Evolutionary conservation across 805 yeast species (phyloP).

Genomic region (Starmera amethionina): DNA sequence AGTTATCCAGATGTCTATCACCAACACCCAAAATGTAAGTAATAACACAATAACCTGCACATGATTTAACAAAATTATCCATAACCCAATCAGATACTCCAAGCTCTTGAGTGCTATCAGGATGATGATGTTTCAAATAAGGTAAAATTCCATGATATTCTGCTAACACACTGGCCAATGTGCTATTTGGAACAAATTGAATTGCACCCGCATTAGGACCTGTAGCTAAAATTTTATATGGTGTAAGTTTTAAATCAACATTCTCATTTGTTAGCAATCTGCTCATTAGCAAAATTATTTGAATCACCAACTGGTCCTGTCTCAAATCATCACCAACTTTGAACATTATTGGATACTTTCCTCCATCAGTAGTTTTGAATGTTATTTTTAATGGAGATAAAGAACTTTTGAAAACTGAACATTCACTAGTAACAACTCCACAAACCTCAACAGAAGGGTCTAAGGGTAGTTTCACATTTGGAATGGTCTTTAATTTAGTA

Average conservation of each 20-base stretch:
- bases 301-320: constrained; percentile 96
- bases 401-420: constrained; percentile 84
- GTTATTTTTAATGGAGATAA: constrained; percentile 81
- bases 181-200: constrained; percentile 89
- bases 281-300: constrained; percentile 86
- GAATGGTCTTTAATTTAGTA: constrained; percentile 32
- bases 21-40: constrained; percentile 95
- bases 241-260: constrained; percentile 76
- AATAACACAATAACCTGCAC: constrained; percentile 97
- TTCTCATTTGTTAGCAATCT: constrained; percentile 80
- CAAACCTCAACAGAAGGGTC: constrained; percentile 70
- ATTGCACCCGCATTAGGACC: constrained; percentile 88
- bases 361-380: constrained; percentile 47
- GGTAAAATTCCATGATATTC: constrained; percentile 70
- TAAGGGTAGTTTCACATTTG: constrained; percentile 64
- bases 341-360: constrained; percentile 72
- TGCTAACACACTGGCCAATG: constrained; percentile 69
- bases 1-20: constrained; percentile 89
- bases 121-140: constrained; percentile 58
- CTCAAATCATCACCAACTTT: constrained; percentile 91
- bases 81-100: constrained; percentile 45
- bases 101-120: constrained; percentile 30
- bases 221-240: constrained; percentile 85
- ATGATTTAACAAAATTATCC: constrained; percentile 91
- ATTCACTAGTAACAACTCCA: constrained; percentile 72